These are phyloP conservation scores for Solanum clarkiae DNA, from an alignment of 257 asterid genomes.

Conservation along the genomic window DNA sequence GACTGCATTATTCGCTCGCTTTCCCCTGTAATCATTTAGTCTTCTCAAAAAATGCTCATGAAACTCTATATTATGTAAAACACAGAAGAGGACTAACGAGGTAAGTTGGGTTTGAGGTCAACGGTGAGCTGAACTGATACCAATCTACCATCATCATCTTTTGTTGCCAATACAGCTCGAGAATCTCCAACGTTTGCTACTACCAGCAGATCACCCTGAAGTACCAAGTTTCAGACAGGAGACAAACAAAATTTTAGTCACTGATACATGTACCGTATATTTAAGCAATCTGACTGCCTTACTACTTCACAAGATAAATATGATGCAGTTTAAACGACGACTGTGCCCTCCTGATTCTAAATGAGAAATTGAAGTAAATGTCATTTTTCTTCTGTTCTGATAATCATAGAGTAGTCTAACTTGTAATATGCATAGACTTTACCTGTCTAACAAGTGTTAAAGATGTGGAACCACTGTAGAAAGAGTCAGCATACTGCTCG, in stretches of 20 bases:
- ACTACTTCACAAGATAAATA: not conserved
- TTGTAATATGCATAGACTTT: not conserved
- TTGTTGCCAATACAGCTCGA: slow-evolving; percentile 61
- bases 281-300: not conserved
- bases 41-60: not conserved
- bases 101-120: slow-evolving; percentile 70
- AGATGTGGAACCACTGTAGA: slow-evolving; percentile 65
- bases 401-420: not conserved
- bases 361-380: not conserved
- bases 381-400: not conserved
- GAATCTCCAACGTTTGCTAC: slow-evolving; percentile 76
- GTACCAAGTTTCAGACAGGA: not conserved
- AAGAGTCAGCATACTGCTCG: slow-evolving; percentile 38
- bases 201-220: slow-evolving; percentile 47
- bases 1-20: slow-evolving; percentile 52
- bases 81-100: slow-evolving; percentile 27
- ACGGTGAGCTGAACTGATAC: slow-evolving; percentile 62
- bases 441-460: slow-evolving; percentile 61
- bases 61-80: not conserved
- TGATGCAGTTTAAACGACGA: not conserved
- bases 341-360: not conserved
- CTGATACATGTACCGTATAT: not conserved
- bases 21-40: slow-evolving; percentile 29
- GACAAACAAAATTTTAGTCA: not conserved
- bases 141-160: slow-evolving; percentile 33